Evolutionary conservation across 2,329 filamentous ascomycete genomes (phyloP), one percentile per base, ranked within the genome.

Genomic region (Alternaria arbusti): DNA sequence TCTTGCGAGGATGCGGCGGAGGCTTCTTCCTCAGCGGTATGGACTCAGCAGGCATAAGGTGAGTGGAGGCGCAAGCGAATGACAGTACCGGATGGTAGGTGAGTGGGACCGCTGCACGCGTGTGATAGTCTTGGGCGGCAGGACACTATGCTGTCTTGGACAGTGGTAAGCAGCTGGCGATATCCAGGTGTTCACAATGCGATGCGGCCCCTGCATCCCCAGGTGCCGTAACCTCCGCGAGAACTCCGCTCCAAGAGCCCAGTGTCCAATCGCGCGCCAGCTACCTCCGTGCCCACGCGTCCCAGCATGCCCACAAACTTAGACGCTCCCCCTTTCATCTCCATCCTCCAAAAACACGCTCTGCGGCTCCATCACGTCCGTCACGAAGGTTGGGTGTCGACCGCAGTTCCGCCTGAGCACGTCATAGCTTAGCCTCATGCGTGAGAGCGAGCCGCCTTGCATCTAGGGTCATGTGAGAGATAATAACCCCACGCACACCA

Each of bases 31-130:
- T 67, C 23, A 79, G 73, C 9, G 77, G 76, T 51, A 79, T 78
- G 59, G 73, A 76, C 67, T 79, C 73, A 40, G 36, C 36, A 73
- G 76, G 75, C 77, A 79, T 79, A 70, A 72, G 76, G 75, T 72
- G 68, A 57, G 70, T 63, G 59, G 52, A 50, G 44, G 50, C 28
- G 57, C 54, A 56, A 68, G 69, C 70, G 60, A 66, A 57, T 68
- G 70, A 62, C 63, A 43, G 59, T 26, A 30, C 45, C 43, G 50
- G 36, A 55, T 57, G 63, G 63, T 45, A 55, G 57, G 55, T 56
- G 51, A n/a, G 36, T 52, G 54, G 62, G 62, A 54, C 45, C 44
- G 57, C 59, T 40, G 52, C 49, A 59, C 54, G 57, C 57, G 54
- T 59, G 59, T 43, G 51, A 40, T 58, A 52, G 40, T 26, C 17